These are phyloP conservation scores for Scutellaria baicalensis DNA, from an alignment of 257 asterid genomes.

Conservation along the genomic window DNA sequence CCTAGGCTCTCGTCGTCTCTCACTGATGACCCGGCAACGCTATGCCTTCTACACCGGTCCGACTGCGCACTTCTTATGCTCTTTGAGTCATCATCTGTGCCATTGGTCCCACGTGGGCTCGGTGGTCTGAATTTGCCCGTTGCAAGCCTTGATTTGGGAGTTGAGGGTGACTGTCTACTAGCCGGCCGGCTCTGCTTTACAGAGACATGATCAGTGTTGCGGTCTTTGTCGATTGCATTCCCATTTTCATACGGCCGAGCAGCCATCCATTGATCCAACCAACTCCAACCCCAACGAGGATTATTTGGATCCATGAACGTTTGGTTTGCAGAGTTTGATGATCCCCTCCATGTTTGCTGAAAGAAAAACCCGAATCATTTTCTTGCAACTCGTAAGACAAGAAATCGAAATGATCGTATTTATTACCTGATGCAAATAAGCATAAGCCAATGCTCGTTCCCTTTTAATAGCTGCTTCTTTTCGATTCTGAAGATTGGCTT, in stretches of 20 bases:
- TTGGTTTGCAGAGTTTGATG: slow-evolving; percentile 42
- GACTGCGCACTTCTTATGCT: slow-evolving; percentile 59
- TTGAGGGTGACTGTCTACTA: slow-evolving; percentile 58
- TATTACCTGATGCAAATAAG: slow-evolving; percentile 76
- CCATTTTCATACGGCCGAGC: slow-evolving; percentile 63
- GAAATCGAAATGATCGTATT: not conserved
- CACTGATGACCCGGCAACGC: slow-evolving; percentile 57
- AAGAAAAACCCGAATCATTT: not conserved
- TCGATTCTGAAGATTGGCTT: slow-evolving; percentile 45
- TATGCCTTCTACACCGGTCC: slow-evolving; percentile 63
- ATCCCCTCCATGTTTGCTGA: slow-evolving; percentile 73
- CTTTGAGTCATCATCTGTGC: slow-evolving; percentile 61
- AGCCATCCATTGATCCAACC: slow-evolving; percentile 97
- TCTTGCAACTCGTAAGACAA: not conserved
- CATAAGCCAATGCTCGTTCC: slow-evolving; percentile 88
- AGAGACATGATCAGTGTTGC: slow-evolving; percentile 22
- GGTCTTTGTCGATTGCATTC: slow-evolving; percentile 39
- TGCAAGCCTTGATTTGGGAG: slow-evolving; percentile 41
- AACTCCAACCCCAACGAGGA: slow-evolving; percentile 98
- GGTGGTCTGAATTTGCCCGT: slow-evolving; percentile 23
- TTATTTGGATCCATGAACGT: slow-evolving; percentile 78
- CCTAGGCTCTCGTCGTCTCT: slow-evolving; percentile 78
- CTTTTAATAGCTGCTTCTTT: slow-evolving; percentile 74
- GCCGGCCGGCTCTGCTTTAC: slow-evolving; percentile 35
- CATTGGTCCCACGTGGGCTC: slow-evolving; percentile 35